Evolutionary conservation across 1,139 yeast species (phyloP), one percentile per base, ranked within the genome.

Genomic region (Nakaseomyces uthaithaninus): DNA sequence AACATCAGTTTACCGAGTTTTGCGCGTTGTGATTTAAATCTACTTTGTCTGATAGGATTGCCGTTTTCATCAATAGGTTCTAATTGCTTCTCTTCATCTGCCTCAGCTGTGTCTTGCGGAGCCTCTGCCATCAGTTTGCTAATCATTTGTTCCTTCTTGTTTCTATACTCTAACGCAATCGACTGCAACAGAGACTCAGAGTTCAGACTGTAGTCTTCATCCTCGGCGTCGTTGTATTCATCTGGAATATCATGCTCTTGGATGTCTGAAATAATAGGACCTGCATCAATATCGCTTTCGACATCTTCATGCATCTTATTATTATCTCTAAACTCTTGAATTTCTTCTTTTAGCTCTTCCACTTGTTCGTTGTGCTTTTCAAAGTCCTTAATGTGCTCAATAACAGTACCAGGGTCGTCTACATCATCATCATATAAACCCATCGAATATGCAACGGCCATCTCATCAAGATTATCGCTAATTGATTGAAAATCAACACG

Each of bases 31-130:
- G 82, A 74, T 51, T 70, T 82, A 59, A 85, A 85, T 40, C 87
- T 64, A 53, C 94, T 83, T 1, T 75, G 63, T 47, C 67, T 76
- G 10, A 72, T 52, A 0, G 77, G 76, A 40, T 75, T 72, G 0
- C 85, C 86, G 28, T 66, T 59, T 44, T 77, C 81, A 50, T 83
- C 89, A n/a, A 82, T 64, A 0, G 86, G 86, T 52, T 82, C 94
- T 14, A 75, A 56, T 54, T 39, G 75, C 3, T 28, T 23, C 8
- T 28, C 86, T 12, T 42, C 47, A 2, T 46, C 39, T 35, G 65
- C 62, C 1, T 68, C 71, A 79, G 56, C 36, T 4, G 11, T 14
- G 11, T 27, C 30, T 67, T 65, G 37, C 77, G 75, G 54, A 80
- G 81, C 42, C 17, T 33, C 22, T 15, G 42, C 27, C 41, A 23